Base-by-base conservation (phyloP, 2,329 filamentous ascomycete species). In the Aspergillus sp. region DNA sequence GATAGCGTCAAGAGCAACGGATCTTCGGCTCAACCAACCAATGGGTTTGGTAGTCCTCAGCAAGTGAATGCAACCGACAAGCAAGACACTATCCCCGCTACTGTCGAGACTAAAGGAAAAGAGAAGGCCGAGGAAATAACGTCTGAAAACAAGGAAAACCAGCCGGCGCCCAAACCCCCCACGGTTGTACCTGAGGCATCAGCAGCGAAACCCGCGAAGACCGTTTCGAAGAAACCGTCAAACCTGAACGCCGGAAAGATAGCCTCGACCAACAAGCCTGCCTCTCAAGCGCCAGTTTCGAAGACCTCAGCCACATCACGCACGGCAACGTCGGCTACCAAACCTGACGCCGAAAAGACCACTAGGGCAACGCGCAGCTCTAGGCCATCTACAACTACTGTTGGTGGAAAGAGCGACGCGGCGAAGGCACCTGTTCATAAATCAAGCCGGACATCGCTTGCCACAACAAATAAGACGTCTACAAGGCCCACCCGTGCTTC, bases 151-250 rank as follows among this genome's bases (percentile, higher is more conserved):
- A 63, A 64, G 41, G 65, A 66, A 56, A 56, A 56, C 44, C 33
- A 66, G 20, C 59, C 63, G 11, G 48, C 48, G 8, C 41, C 57
- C 2, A 44, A 53, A 7, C 17, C 58, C 4, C 8, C 61, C 3
- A 52, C 61, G 39, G 17, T 61, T 4, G 56, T 48, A 22, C 34
- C 56, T n/a, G 51, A 60, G 20, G 37, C 54, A 17, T 20, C 56
- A 8, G 51, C 64, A 13, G 58, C 63, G 40, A 73, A 66, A 45
- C 60, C 58, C 33, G 53, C 60, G 2, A 72, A 67, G 50, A 62
- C 64, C 9, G 61, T 68, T 4, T 64, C 67, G 37, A 73, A 72
- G 58, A 71, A 69, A 40, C 67, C 72, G 30, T 72, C 73, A 4
- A 70, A 67, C 24, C 60, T 74, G 27, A 61, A 67, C 8, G 60